Evolutionary conservation across 1,139 yeast genomes (phyloP), one percentile per base, ranked within the genome.

Genomic region (Waltiozyma sp.): DNA sequence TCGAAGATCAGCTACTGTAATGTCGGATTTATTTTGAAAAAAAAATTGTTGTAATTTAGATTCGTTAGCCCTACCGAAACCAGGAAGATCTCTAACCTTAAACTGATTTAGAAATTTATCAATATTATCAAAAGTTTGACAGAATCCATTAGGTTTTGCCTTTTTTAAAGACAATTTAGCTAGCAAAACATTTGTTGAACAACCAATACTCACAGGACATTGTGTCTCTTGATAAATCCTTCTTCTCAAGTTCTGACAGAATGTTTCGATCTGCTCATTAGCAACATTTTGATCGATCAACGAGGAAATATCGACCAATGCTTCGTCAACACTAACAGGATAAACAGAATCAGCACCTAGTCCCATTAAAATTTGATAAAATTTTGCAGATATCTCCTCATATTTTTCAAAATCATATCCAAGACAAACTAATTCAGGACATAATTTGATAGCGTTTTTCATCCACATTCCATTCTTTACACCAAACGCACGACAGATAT

Each of bases 311-410:
- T 89, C 95, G 14, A 89, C 62, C 26, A 91, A 63, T 0, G 87
- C 96, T 57, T 91, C 98, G 60, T 91, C 98, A 5, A 91, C 80
- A 53, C 93, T 87, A 0, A 91, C 88, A 0, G 98, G 97, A 38
- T 77, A 70, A 2, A 91, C 72, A 8, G 75, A 63, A 51, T 81
- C 84, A 40, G 84, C 72, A 1, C 62, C 58, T 8, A 67, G 47
- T 0, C 51, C 56, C 14, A 48, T 43, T 44, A 73, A 59, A 21
- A 57, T 69, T 26, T 57, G 72, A 58, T 72, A 91, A 55, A 75
- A 77, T 50, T 57, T 64, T 49, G 69, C 72, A 45, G 80, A 87
- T 48, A 65, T 72, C 35, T 59, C 57, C 55, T 85, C 94, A 57
- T 89, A 88, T 6, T 73, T 71, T 7, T 72, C 77, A 59, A 88